Percentiles rank a stretch among this genome's conserved stretches.
These are phyloP conservation scores for Ogataea siamensis DNA, from an alignment of 805 yeast species.

Conservation along the genomic window DNA sequence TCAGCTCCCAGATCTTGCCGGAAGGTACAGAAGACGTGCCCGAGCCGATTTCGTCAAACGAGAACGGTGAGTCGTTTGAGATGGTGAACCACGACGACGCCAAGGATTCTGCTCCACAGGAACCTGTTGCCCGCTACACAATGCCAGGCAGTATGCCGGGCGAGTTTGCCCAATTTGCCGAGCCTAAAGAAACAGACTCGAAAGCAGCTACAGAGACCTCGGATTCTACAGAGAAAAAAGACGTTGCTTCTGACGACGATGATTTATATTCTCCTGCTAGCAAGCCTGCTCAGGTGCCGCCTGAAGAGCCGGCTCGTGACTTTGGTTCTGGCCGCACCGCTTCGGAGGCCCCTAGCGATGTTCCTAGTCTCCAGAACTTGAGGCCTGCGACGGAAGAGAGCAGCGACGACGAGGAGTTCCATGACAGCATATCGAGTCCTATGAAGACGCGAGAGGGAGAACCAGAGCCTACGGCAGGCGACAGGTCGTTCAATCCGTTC, in stretches of 20 bases:
- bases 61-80: constrained; percentile 49
- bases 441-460: constrained; percentile 2
- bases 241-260: constrained; percentile 12
- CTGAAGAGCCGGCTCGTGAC: too few relatives aligned
- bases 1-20: constrained; percentile 31
- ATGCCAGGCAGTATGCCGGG: constrained; percentile 21
- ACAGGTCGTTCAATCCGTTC: constrained; percentile 26
- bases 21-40: constrained; percentile 25
- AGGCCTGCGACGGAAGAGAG: constrained; percentile 34
- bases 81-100: constrained; percentile 50
- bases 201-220: constrained; percentile 5
- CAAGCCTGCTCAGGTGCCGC: constrained; percentile 1
- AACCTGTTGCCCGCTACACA: constrained; percentile 3
- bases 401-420: constrained; percentile 39
- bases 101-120: constrained; percentile 6
- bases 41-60: constrained; percentile 19
- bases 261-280: constrained; percentile 16
- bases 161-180: constrained; percentile 11
- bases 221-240: constrained; percentile 4
- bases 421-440: constrained; percentile 31
- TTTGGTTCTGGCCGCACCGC: too few relatives aligned
- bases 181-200: constrained; percentile 5
- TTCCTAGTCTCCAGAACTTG: not conserved
- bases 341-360: too few relatives aligned
- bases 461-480: constrained; percentile 1